Evolutionary conservation across 169 alveolate genomes (phyloP).

Genomic region (Sarcocystis neurona): DNA sequence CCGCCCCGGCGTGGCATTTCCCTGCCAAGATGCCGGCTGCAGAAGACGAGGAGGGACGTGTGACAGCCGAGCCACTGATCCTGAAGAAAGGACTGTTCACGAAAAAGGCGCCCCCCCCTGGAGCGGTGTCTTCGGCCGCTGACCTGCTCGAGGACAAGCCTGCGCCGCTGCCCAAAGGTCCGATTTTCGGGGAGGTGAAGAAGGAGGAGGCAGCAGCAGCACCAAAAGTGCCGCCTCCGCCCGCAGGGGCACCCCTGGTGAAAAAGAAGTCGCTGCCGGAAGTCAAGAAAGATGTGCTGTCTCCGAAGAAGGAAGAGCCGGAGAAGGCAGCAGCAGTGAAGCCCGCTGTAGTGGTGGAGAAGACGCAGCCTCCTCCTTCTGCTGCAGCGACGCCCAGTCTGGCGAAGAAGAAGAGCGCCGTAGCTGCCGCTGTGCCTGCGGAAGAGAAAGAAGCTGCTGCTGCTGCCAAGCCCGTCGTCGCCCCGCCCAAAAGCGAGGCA

Average conservation of each 20-base stretch:
- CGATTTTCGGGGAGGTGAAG: not conserved
- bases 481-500: not conserved
- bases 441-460: not conserved
- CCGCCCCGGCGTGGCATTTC: slow-evolving; percentile 22
- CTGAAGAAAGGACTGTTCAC: slow-evolving; percentile 29
- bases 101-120: not conserved
- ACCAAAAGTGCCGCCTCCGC: not conserved
- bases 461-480: not conserved
- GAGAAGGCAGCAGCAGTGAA: too few species aligned
- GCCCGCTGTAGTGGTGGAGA: not conserved
- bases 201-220: not conserved
- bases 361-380: not conserved
- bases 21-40: slow-evolving; percentile 27
- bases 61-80: not conserved
- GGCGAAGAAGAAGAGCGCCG: not conserved
- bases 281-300: too few species aligned
- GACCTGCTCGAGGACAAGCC: not conserved
- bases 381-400: not conserved
- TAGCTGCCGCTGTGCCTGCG: not conserved
- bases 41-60: not conserved
- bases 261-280: not conserved
- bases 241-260: not conserved
- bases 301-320: too few species aligned
- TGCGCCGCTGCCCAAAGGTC: not conserved
- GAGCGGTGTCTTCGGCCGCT: not conserved